phyloP scores from a whole-genome alignment of 768 basidiomycete species.

The Cystofilobasidium macerans region DNA sequence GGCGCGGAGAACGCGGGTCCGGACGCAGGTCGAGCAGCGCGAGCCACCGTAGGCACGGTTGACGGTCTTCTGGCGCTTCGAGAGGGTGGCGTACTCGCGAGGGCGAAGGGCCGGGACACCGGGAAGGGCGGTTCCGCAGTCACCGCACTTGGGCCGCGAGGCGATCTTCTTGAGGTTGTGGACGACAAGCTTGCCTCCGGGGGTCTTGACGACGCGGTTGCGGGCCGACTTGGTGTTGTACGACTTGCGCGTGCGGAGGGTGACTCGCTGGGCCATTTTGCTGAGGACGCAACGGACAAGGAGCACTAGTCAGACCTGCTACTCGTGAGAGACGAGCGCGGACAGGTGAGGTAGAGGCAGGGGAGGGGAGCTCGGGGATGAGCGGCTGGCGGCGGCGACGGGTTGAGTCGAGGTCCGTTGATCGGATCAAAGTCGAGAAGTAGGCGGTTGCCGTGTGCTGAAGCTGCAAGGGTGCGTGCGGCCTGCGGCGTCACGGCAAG shows the following conservation, averaged over 20 bases:
- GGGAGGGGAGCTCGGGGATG: too few species aligned
- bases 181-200: conserved; percentile 83
- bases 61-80: conserved; percentile 95
- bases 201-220: conserved; percentile 91
- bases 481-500: too few species aligned
- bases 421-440: too few species aligned
- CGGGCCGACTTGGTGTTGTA: conserved; percentile 98
- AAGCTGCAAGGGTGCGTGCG: too few species aligned
- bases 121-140: conserved; percentile 85
- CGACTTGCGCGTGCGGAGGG: conserved; percentile 92
- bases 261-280: conserved; percentile 95
- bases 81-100: conserved; percentile 86
- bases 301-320: not conserved
- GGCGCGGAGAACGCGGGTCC: conserved; percentile 77
- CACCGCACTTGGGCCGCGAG: conserved; percentile 43
- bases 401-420: too few species aligned
- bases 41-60: conserved; percentile 94
- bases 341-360: too few species aligned
- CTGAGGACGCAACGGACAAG: not conserved
- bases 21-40: conserved; percentile 72
- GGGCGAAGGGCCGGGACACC: conserved; percentile 96
- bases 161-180: conserved; percentile 94
- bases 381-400: too few species aligned
- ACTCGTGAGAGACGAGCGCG: not conserved
- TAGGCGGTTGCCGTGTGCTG: too few species aligned